Evolutionary conservation across 2,329 filamentous ascomycete species (phyloP).

Genomic region (Botrytis fragariae): DNA sequence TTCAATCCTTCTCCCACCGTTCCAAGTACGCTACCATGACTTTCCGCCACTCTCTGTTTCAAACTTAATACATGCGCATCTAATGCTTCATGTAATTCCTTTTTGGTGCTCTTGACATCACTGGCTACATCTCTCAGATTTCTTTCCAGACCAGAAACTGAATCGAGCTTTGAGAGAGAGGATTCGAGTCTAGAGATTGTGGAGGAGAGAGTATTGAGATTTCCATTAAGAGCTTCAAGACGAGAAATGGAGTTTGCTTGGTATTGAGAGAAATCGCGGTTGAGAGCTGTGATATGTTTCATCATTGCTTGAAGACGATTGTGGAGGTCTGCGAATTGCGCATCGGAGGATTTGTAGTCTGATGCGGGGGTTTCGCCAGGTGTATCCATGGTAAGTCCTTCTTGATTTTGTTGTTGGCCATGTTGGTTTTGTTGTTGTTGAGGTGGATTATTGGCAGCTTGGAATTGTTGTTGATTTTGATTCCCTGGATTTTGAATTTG

Average conservation of each 20-base stretch:
- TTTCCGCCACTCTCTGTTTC: conserved; percentile 29
- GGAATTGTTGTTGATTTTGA: conserved; percentile 20
- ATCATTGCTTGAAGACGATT: conserved; percentile 73
- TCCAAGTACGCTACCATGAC: conserved; percentile 27
- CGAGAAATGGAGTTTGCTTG: conserved; percentile 50
- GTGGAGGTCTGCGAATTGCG: conserved; percentile 81
- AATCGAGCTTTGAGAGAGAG: conserved; percentile 45
- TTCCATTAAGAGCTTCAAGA: conserved; percentile 24
- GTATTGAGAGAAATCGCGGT: conserved; percentile 53
- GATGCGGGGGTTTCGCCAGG: conserved; percentile 43
- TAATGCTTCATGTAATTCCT: conserved; percentile 42
- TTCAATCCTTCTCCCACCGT: conserved; percentile 22
- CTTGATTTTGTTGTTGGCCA: conserved; percentile 14
- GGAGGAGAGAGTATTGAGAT: conserved; percentile 17
- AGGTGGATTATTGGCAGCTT: conserved; percentile 28
- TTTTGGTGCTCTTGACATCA: conserved; percentile 57
- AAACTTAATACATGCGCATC: conserved; percentile 30
- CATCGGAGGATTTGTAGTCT: conserved; percentile 45
- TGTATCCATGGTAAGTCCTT: conserved; percentile 34
- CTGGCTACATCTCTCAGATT: conserved; percentile 54
- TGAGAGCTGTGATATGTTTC: conserved; percentile 64
- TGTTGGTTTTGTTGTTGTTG: conserved; percentile 38
- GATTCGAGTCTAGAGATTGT: conserved; percentile 26
- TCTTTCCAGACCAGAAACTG: conserved; percentile 46
- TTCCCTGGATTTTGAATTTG: conserved; percentile 26